Percentiles rank a stretch among this genome's conserved stretches.
Conservation (phyloP, 768 basidiomycete species). For the Boletus edulis region DNA sequence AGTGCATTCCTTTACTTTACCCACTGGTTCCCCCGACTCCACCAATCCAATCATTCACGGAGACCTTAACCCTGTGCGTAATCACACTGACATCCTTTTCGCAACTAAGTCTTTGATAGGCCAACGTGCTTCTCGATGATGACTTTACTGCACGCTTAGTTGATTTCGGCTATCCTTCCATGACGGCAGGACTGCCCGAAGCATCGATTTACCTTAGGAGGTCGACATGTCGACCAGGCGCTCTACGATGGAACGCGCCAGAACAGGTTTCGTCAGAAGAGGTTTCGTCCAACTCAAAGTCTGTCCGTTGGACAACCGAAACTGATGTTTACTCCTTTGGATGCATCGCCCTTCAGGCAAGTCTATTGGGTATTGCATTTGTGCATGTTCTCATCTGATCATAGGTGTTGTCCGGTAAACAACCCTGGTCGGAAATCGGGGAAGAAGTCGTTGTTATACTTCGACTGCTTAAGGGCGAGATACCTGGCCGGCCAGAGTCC, state of each 20-base stretch:
- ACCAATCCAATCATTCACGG: background rate
- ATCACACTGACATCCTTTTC: too few relatives aligned
- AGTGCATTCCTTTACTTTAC: background rate
- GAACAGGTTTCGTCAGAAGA: background rate
- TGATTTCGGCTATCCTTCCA: background rate
- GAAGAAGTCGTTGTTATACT: background rate
- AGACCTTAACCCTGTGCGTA: background rate
- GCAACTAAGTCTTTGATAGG: background rate
- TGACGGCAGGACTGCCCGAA: background rate
- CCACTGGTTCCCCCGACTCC: too few relatives aligned
- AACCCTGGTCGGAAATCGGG: background rate
- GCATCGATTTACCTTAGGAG: background rate
- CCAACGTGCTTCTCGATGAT: background rate
- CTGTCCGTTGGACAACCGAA: background rate
- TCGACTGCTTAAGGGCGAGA: background rate
- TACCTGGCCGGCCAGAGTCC: background rate
- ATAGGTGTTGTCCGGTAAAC: background rate
- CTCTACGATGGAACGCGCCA: background rate
- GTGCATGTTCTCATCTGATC: background rate
- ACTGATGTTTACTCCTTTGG: constrained; percentile 5
- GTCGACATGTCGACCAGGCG: background rate
- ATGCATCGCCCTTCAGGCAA: background rate
- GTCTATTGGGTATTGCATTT: background rate
- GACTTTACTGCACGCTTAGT: background rate
- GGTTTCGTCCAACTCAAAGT: too few relatives aligned